A percentile compares a stretch with the other conserved stretches of the same genome.
Evolutionary conservation across 495 filamentous ascomycete genomes (phyloP).

Genomic region (Amorphotheca resinae): DNA sequence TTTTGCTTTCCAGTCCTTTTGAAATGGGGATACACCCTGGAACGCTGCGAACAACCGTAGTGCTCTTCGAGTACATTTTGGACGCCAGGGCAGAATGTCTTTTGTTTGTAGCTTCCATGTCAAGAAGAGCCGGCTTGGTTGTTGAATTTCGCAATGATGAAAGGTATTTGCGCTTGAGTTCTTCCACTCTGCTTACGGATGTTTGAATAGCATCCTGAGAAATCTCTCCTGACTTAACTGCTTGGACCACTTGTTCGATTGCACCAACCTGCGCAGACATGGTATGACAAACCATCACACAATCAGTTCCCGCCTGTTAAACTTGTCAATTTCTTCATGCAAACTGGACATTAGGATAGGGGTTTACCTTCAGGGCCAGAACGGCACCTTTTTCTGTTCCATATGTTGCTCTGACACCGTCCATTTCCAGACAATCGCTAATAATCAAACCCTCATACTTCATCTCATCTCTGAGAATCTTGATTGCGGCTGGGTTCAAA

Average conservation of each 20-base stretch:
- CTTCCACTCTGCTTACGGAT: conserved; percentile 26
- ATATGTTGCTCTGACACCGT: conserved; percentile 38
- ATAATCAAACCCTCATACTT: conserved; percentile 82
- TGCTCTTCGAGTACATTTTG: conserved; percentile 29
- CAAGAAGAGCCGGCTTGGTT: neutral
- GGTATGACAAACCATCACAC: conserved; percentile 40
- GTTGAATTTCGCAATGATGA: conserved; percentile 22
- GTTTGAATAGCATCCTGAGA: conserved; percentile 23
- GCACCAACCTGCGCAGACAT: conserved; percentile 32
- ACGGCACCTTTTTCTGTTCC: conserved; percentile 35
- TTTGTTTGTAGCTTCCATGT: neutral
- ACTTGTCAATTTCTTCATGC: neutral
- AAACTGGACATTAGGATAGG: neutral
- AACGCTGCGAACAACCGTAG: conserved; percentile 30
- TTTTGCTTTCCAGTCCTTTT: conserved; percentile 14
- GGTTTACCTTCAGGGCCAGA: conserved; percentile 26
- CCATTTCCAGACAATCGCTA: conserved; percentile 87
- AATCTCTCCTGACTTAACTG: conserved; percentile 28
- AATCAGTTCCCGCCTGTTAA: conserved; percentile 33
- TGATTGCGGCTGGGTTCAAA: conserved; percentile 69
- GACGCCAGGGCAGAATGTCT: conserved; percentile 20
- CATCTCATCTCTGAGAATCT: conserved; percentile 65
- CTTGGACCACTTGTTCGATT: conserved; percentile 29
- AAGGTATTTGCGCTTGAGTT: conserved; percentile 27
- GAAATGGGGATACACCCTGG: conserved; percentile 26